These are phyloP conservation scores for Ceratobasidium sp. DNA, from an alignment of 1,284 basidiomycete genomes.

Conservation along the genomic window DNA sequence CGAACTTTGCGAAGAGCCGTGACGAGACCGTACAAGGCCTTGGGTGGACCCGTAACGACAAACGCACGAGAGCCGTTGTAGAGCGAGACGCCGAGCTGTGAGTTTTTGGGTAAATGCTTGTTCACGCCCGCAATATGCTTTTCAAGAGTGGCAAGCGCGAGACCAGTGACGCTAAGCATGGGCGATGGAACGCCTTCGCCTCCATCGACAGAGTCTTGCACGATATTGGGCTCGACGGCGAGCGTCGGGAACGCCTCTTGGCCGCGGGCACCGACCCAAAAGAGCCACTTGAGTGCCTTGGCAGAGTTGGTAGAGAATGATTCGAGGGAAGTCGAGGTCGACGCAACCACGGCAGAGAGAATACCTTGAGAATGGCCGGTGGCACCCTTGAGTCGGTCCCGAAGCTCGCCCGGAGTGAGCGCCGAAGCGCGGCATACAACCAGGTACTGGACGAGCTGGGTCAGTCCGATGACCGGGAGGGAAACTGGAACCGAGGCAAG, in stretches of 20 bases:
- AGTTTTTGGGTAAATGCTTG: slow-evolving; percentile 79
- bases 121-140: slow-evolving; percentile 89
- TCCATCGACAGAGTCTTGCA: slow-evolving; percentile 87
- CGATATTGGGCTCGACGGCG: slow-evolving; percentile 86
- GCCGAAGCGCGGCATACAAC: slow-evolving; percentile 77
- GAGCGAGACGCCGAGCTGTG: slow-evolving; percentile 84
- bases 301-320: slow-evolving; percentile 76
- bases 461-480: slow-evolving; percentile 93
- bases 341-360: slow-evolving; percentile 87
- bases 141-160: slow-evolving; percentile 79
- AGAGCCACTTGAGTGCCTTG: slow-evolving; percentile 90
- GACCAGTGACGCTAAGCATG: slow-evolving; percentile 91
- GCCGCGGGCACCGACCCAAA: slow-evolving; percentile 92
- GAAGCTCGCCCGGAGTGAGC: slow-evolving; percentile 81
- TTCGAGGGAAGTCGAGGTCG: slow-evolving; percentile 79
- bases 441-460: slow-evolving; percentile 94
- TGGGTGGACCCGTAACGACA: slow-evolving; percentile 92
- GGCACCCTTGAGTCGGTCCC: slow-evolving; percentile 78
- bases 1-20: slow-evolving; percentile 88
- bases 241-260: slow-evolving; percentile 96
- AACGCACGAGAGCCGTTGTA: slow-evolving; percentile 92
- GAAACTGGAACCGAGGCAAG: slow-evolving; percentile 95
- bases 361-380: slow-evolving; percentile 98
- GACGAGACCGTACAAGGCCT: slow-evolving; percentile 91
- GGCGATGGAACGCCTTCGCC: slow-evolving; percentile 93